Conservation (phyloP, 352 stramenopile genomes). For the Phytophthora palmivora region DNA sequence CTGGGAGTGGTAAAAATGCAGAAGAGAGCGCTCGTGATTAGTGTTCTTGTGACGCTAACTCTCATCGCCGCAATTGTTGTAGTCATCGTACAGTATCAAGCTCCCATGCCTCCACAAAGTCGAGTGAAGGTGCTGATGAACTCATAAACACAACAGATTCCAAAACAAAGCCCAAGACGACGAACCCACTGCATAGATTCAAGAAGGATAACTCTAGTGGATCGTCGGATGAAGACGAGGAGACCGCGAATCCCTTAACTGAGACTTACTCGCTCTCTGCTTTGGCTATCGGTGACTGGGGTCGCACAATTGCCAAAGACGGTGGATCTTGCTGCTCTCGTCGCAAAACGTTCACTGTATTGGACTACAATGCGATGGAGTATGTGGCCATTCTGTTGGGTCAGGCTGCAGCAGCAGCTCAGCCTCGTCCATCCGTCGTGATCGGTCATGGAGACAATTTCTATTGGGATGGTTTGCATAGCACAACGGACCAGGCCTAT, state of each 20-base stretch:
- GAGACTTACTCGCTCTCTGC: constrained; percentile 59
- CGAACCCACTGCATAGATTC: constrained; percentile 28
- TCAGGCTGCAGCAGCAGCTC: constrained; percentile 43
- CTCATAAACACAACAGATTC: background rate
- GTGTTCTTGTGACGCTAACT: constrained; percentile 43
- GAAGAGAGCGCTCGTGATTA: constrained; percentile 43
- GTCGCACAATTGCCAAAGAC: constrained; percentile 65
- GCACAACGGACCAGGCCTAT: constrained; percentile 61
- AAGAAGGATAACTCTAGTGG: constrained; percentile 25
- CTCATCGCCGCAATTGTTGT: constrained; percentile 51
- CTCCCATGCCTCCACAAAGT: constrained; percentile 31
- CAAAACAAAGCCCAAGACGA: constrained; percentile 1
- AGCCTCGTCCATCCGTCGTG: constrained; percentile 44
- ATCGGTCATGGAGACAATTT: constrained; percentile 84
- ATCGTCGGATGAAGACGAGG: constrained; percentile 35
- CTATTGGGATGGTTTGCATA: constrained; percentile 80
- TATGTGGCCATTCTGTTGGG: constrained; percentile 66
- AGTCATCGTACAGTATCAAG: constrained; percentile 51
- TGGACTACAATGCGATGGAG: constrained; percentile 80
- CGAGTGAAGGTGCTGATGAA: constrained; percentile 13
- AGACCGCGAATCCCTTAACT: constrained; percentile 39
- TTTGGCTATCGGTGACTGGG: constrained; percentile 82
- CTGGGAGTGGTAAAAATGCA: constrained; percentile 25
- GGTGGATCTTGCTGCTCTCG: constrained; percentile 71
- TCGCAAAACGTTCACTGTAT: constrained; percentile 59